A percentile compares a stretch with the other conserved stretches of the same genome.
These are phyloP conservation scores for Hypoxylon rickii DNA, from an alignment of 495 filamentous ascomycete species.

Conservation along the genomic window DNA sequence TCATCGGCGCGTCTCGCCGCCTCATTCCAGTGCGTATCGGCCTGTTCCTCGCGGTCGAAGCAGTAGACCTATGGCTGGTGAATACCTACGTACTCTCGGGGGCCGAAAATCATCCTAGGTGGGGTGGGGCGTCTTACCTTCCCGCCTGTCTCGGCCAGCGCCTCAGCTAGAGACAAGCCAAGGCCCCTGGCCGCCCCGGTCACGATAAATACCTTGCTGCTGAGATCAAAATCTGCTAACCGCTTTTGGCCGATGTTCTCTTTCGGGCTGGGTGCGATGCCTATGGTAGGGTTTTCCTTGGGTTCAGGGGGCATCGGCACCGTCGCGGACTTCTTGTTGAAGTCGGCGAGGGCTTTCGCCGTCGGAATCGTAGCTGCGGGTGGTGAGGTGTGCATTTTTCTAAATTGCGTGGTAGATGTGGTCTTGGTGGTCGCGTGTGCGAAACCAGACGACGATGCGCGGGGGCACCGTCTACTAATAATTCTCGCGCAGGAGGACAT, in stretches of 20 bases:
- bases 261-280: conserved; percentile 18
- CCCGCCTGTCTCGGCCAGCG: conserved; percentile 70
- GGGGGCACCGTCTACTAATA: conserved; percentile 6
- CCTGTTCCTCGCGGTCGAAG: conserved; percentile 58
- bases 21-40: conserved; percentile 55
- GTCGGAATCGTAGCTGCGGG: conserved; percentile 13
- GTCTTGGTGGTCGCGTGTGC: neutral
- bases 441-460: conserved; percentile 3
- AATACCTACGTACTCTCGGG: too few relatives aligned
- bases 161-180: conserved; percentile 69
- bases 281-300: conserved; percentile 26
- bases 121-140: conserved; percentile 39
- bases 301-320: conserved; percentile 27
- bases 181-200: conserved; percentile 67
- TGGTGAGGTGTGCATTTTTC: conserved; percentile 15
- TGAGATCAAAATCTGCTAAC: conserved; percentile 56
- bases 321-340: conserved; percentile 1
- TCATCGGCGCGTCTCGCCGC: conserved; percentile 54
- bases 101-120: too few relatives aligned
- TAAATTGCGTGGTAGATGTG: conserved; percentile 6
- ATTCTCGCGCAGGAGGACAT: conserved; percentile 23
- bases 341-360: conserved; percentile 3
- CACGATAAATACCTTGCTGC: conserved; percentile 62
- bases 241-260: conserved; percentile 33
- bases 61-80: conserved; percentile 67